Evolutionary conservation across 2,329 filamentous ascomycete species (phyloP).

Genomic region (Colletotrichum theobromicola): DNA sequence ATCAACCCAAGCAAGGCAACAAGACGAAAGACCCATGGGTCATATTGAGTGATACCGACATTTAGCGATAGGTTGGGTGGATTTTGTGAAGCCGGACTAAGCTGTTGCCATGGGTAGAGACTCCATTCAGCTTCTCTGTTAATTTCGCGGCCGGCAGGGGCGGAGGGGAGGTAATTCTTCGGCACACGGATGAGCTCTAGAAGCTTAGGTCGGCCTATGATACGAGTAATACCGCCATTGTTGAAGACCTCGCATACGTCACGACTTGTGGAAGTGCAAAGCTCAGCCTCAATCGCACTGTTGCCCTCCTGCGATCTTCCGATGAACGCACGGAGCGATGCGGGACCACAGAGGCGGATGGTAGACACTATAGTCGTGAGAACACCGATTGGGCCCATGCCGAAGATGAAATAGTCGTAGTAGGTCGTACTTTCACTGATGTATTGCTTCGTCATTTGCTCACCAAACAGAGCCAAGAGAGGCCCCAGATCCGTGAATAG

Average conservation of each 20-base stretch:
- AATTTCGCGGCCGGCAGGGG: accelerated
- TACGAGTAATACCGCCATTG: background rate
- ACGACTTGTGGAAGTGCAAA: background rate
- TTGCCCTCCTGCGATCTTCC: background rate
- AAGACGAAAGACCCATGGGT: accelerated
- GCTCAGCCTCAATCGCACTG: background rate
- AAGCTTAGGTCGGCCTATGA: accelerated
- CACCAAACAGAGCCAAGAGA: background rate
- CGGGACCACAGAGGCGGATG: background rate
- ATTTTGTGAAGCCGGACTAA: background rate
- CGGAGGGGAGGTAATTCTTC: background rate
- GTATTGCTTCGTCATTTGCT: background rate
- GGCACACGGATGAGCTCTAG: background rate
- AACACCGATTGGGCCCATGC: background rate
- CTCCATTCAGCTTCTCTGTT: background rate
- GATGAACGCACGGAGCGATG: background rate
- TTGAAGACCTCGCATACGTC: background rate
- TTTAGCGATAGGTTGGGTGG: background rate
- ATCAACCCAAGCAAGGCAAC: accelerated
- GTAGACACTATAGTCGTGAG: background rate
- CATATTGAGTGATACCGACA: accelerated
- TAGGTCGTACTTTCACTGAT: background rate
- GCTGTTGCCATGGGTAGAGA: accelerated
- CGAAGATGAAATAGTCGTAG: background rate
- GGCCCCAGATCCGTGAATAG: background rate